phyloP scores from a whole-genome alignment of 2,329 filamentous ascomycete genomes.

The Raffaelea ambrosiae region DNA sequence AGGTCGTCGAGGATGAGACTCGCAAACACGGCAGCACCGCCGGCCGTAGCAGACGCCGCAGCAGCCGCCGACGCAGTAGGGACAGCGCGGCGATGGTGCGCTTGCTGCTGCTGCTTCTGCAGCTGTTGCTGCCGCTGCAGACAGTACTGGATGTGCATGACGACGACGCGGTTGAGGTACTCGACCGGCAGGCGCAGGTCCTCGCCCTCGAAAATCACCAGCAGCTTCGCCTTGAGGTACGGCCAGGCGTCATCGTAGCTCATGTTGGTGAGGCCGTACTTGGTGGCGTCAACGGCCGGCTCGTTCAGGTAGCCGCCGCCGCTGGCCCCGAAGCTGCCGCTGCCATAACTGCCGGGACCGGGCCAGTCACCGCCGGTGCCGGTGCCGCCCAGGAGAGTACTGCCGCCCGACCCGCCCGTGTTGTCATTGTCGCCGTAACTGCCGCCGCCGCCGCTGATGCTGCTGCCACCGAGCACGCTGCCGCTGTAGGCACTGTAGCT shows the following conservation, averaged over 20 bases:
- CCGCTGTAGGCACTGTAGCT: conserved; percentile 41
- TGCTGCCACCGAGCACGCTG: conserved; percentile 21
- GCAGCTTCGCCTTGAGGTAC: conserved; percentile 63
- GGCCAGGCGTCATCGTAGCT: conserved; percentile 75
- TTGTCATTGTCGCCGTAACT: conserved; percentile 22
- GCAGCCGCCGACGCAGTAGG: too few relatives aligned
- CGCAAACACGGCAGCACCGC: too few relatives aligned
- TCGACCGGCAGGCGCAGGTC: conserved; percentile 73
- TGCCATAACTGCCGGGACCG: conserved; percentile 36
- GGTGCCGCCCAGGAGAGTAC: not conserved
- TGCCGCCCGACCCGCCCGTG: not conserved
- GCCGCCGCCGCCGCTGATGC: conserved; percentile 41
- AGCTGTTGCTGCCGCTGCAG: conserved; percentile 65
- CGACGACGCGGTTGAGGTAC: conserved; percentile 74
- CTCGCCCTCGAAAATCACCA: conserved; percentile 75
- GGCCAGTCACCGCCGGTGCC: conserved; percentile 33
- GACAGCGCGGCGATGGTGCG: too few relatives aligned
- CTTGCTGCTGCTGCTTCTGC: too few relatives aligned
- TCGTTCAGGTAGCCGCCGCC: conserved; percentile 40
- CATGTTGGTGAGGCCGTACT: conserved; percentile 62
- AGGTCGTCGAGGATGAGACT: conserved; percentile 70
- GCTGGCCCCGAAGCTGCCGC: conserved; percentile 42
- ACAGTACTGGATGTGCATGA: conserved; percentile 68
- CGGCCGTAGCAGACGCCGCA: too few relatives aligned
- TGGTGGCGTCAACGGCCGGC: conserved; percentile 40